These are phyloP conservation scores for Nematodospora valgi DNA, from an alignment of 805 yeast genomes.

Conservation along the genomic window DNA sequence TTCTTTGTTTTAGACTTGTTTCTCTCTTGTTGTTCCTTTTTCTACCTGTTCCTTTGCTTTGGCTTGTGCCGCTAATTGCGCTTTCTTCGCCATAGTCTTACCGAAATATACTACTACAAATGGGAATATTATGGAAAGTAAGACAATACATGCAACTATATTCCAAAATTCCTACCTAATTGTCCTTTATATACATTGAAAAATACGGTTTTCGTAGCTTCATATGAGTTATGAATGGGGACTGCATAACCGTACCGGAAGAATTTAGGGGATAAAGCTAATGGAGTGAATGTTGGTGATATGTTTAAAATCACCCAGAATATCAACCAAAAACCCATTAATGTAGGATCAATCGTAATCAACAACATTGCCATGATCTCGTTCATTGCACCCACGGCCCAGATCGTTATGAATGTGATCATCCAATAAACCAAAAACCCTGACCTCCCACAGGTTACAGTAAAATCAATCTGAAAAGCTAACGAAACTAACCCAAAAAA, in stretches of 20 bases:
- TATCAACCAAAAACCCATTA: constrained; percentile 68
- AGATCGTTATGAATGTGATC: constrained; percentile 62
- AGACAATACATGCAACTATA: constrained; percentile 56
- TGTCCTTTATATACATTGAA: constrained; percentile 54
- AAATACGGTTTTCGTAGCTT: constrained; percentile 56
- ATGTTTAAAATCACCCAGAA: constrained; percentile 68
- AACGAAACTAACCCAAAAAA: constrained; percentile 58
- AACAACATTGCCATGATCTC: constrained; percentile 58
- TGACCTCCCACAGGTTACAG: constrained; percentile 54
- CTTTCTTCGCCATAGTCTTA: constrained; percentile 21
- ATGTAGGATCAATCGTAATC: constrained; percentile 55
- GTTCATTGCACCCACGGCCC: constrained; percentile 73
- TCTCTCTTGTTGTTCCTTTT: constrained; percentile 7
- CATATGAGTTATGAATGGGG: constrained; percentile 68
- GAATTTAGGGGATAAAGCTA: constrained; percentile 55
- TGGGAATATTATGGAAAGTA: constrained; percentile 45
- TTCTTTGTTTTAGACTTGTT: constrained; percentile 3
- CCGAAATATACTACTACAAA: constrained; percentile 43
- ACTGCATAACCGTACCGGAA: constrained; percentile 64
- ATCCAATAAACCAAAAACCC: constrained; percentile 79
- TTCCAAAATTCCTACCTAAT: constrained; percentile 59
- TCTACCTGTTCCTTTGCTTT: constrained; percentile 23
- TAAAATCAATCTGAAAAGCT: constrained; percentile 64
- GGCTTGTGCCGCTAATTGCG: too few relatives aligned
- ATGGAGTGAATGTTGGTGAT: constrained; percentile 64